phyloP scores from a whole-genome alignment of 208 protist species.

The Wallacemonas sp. region DNA sequence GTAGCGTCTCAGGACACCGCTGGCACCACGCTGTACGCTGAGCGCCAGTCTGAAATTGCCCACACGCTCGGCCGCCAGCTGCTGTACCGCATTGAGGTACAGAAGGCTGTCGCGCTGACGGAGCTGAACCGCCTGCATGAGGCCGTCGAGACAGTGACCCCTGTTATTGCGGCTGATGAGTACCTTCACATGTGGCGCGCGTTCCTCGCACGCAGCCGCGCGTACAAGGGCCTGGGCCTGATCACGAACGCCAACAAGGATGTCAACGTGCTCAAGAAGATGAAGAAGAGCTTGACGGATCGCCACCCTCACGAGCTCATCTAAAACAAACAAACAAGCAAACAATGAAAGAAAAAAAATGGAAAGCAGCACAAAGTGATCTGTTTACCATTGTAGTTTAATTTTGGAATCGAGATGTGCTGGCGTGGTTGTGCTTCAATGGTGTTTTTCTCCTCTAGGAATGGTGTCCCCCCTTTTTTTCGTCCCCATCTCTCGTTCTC shows the following conservation, averaged over 20 bases:
- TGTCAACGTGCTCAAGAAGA: slow-evolving; percentile 62
- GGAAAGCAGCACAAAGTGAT: too few relatives aligned
- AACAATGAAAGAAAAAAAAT: too few relatives aligned
- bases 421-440: not conserved
- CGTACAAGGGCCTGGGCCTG: slow-evolving; percentile 74
- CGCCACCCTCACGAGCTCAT: slow-evolving; percentile 48
- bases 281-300: slow-evolving; percentile 64
- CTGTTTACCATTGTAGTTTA: slow-evolving; percentile 11
- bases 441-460: slow-evolving; percentile 14
- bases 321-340: slow-evolving; percentile 16
- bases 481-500: slow-evolving; percentile 26
- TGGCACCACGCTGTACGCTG: slow-evolving; percentile 46
- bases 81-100: slow-evolving; percentile 74
- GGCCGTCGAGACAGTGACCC: slow-evolving; percentile 66
- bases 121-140: slow-evolving; percentile 69
- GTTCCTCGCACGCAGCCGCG: slow-evolving; percentile 72
- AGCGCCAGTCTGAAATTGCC: slow-evolving; percentile 45
- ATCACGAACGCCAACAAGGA: slow-evolving; percentile 85
- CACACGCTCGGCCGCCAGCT: slow-evolving; percentile 64
- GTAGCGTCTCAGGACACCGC: slow-evolving; percentile 61
- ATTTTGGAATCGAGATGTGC: slow-evolving; percentile 15
- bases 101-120: slow-evolving; percentile 67
- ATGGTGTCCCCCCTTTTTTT: not conserved
- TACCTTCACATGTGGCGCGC: slow-evolving; percentile 92
- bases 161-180: slow-evolving; percentile 74